A percentile compares a stretch with the other conserved stretches of the same genome.
Conservation (phyloP, 768 basidiomycete species). For the Rossbeevera mucosa region DNA sequence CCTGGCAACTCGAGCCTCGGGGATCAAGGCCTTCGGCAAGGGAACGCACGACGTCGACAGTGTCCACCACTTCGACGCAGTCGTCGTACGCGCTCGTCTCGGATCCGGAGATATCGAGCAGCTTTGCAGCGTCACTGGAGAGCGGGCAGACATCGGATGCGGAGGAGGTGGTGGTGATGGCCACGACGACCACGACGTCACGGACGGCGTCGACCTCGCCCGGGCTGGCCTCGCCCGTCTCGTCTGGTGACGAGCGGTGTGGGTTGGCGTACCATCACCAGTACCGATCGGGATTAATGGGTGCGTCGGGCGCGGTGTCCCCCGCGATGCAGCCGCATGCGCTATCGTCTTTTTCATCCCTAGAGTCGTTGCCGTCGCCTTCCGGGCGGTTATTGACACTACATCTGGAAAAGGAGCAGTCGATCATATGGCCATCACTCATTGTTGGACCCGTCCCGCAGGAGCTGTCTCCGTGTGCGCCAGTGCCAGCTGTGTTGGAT, state of each 20-base stretch:
- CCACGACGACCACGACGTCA: neutral
- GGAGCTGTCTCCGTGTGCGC: constrained; percentile 47
- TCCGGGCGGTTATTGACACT: constrained; percentile 71
- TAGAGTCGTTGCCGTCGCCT: constrained; percentile 46
- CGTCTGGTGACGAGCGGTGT: constrained; percentile 51
- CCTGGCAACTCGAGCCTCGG: constrained; percentile 83
- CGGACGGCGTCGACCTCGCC: constrained; percentile 37
- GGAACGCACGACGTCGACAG: constrained; percentile 70
- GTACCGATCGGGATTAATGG: constrained; percentile 4
- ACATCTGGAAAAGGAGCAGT: constrained; percentile 75
- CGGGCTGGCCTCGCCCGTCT: constrained; percentile 56
- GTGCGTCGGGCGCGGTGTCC: constrained; percentile 51
- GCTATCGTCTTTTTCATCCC: constrained; percentile 71
- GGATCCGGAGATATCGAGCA: constrained; percentile 82
- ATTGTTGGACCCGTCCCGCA: constrained; percentile 70
- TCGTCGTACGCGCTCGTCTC: constrained; percentile 81
- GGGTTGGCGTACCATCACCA: constrained; percentile 12
- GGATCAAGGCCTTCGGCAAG: constrained; percentile 47
- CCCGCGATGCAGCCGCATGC: constrained; percentile 51
- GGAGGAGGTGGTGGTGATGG: constrained; percentile 46
- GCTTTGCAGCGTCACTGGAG: constrained; percentile 78
- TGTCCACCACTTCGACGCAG: constrained; percentile 70
- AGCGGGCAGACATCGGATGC: constrained; percentile 67
- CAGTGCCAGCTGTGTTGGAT: constrained; percentile 51
- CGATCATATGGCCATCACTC: constrained; percentile 79